Percentiles rank a stretch among this genome's conserved stretches.
phyloP scores from a whole-genome alignment of 768 basidiomycete genomes.

The Russula foetens region DNA sequence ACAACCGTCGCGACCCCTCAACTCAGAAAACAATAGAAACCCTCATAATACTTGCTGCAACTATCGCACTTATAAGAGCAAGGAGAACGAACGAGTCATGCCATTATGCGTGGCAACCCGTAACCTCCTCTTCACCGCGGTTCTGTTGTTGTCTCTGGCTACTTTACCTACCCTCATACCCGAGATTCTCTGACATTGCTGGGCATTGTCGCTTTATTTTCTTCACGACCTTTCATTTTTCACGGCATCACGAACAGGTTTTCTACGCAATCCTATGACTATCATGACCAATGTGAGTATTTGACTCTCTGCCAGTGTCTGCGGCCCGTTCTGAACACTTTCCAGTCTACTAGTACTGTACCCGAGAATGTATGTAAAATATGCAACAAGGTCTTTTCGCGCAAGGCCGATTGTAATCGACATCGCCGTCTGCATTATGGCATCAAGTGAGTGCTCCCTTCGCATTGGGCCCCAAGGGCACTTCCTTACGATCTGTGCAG shows the following conservation, averaged over 20 bases:
- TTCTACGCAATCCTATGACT: neutral
- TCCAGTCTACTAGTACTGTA: conserved; percentile 1
- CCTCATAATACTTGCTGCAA: neutral
- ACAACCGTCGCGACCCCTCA: neutral
- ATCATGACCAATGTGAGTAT: conserved; percentile 9
- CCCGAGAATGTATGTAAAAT: conserved; percentile 7
- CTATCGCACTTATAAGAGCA: conserved; percentile 7
- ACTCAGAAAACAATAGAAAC: conserved; percentile 10
- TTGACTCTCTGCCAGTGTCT: neutral
- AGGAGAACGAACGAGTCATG: neutral
- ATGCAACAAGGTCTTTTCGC: conserved; percentile 44
- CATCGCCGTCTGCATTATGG: conserved; percentile 45
- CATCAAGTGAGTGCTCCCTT: conserved; percentile 34
- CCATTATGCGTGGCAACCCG: neutral
- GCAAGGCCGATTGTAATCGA: conserved; percentile 53
- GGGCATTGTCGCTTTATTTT: conserved; percentile 10
- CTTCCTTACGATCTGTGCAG: conserved; percentile 28
- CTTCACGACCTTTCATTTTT: neutral
- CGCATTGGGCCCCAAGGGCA: neutral
- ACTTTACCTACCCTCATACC: conserved; percentile 3
- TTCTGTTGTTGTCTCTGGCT: conserved; percentile 16
- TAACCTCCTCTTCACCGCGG: conserved; percentile 5
- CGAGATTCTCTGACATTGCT: conserved; percentile 12
- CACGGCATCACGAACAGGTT: conserved; percentile 8
- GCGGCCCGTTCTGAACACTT: neutral